Evolutionary conservation across 805 yeast genomes (phyloP), one percentile per base, ranked within the genome.

Genomic region (Hanseniaspora guilliermondii): DNA sequence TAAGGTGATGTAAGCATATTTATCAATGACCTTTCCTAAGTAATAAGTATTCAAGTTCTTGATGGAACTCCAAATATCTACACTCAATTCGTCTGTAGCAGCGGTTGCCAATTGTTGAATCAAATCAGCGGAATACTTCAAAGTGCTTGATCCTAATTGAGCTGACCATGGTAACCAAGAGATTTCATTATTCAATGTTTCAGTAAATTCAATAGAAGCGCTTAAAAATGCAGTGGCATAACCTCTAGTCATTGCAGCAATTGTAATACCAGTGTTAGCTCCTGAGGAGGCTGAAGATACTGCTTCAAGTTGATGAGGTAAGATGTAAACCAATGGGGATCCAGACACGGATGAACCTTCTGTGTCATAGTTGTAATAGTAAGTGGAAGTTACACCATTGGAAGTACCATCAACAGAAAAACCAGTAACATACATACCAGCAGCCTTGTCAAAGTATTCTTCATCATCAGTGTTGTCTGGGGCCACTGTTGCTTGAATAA

Each of bases 391-490:
- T 3, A 67, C 56, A 17, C 79, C 79, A 25, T 70, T 68, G 16
- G 73, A 59, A 24, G 73, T 64, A 53, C 84, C 86, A 21, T 62
- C 60, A 21, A 82, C 61, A 4, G 62, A 56, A 19, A 80, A 81
- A 35, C 71, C 73, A 2, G 74, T 73, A 3, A 76, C 78, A 62
- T 82, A 85, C 59, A 73, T 69, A 40, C 94, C 94, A 40, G 93
- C 89, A 21, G 84, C 79, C 42, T 69, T 60, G 64, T 83, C 89
- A 62, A 81, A 80, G 58, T 64, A 68, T 7, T 69, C 64, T 24
- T 74, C 77, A 33, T 66, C 63, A 9, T 60, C 58, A 47, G 65
- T 56, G n/a, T 60, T 64, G 7, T 62, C 63, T 27, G 79, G 73
- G 9, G 79, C 70, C 44, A 71, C 70, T 2, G 81, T 83, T 9